Evolutionary conservation across 2,329 filamentous ascomycete genomes (phyloP).

Genomic region (Sarocladium strictum): DNA sequence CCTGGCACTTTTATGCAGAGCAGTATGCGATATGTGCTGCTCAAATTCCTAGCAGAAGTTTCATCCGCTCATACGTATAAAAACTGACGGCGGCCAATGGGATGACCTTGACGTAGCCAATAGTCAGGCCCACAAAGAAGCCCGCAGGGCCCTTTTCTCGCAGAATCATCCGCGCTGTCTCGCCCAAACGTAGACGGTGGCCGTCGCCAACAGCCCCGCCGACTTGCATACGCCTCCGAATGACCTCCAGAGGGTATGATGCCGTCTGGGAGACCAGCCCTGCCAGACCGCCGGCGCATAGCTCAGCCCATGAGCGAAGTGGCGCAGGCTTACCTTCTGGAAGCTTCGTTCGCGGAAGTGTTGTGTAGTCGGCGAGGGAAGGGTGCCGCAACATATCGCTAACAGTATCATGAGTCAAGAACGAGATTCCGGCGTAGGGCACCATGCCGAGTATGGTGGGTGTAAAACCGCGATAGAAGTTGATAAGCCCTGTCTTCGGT

Average conservation of each 20-base stretch:
- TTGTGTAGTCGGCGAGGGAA: conserved; percentile 64
- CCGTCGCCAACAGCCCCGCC: conserved; percentile 91
- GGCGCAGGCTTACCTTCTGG: conserved; percentile 60
- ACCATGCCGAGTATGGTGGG: conserved; percentile 92
- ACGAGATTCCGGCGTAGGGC: conserved; percentile 92
- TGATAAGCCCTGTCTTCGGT: conserved; percentile 65
- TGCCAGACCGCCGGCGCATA: conserved; percentile 76
- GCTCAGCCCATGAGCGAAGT: conserved; percentile 79
- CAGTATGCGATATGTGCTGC: neutral
- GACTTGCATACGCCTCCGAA: conserved; percentile 91
- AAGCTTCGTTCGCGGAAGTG: conserved; percentile 55
- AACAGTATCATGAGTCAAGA: conserved; percentile 87
- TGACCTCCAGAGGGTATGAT: conserved; percentile 90
- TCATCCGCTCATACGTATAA: conserved; percentile 60
- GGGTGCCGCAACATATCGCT: conserved; percentile 76
- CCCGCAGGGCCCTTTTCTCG: conserved; percentile 70
- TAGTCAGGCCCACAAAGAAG: conserved; percentile 88
- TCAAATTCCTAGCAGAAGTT: conserved; percentile 60
- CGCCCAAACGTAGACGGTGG: conserved; percentile 66
- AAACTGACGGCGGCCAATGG: conserved; percentile 75
- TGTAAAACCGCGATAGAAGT: conserved; percentile 93
- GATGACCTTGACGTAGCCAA: conserved; percentile 91
- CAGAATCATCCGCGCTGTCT: conserved; percentile 72
- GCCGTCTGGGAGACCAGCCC: conserved; percentile 86
- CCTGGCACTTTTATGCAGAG: neutral